Evolutionary conservation across 345 rosid genomes (phyloP).

Genomic region (Mangifera indica): DNA sequence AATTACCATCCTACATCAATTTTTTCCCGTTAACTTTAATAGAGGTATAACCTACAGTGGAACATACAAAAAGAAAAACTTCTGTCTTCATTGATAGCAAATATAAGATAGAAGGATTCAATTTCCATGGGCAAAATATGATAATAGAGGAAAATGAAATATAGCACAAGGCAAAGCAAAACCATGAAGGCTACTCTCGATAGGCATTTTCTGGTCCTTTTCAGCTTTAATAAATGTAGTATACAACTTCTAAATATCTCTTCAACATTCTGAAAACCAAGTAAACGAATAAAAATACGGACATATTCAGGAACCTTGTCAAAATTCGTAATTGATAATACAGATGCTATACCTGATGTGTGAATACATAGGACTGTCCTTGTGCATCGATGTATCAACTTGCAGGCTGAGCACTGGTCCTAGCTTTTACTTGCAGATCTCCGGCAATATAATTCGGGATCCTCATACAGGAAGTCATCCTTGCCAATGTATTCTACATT

Average conservation of each 20-base stretch:
- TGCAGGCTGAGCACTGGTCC: constrained; percentile 41
- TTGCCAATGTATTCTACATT: neutral
- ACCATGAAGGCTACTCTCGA: neutral
- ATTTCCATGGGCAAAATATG: neutral
- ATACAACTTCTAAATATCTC: neutral
- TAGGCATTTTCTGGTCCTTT: neutral
- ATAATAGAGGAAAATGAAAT: neutral
- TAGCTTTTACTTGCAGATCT: neutral
- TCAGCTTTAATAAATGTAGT: neutral
- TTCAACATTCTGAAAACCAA: neutral
- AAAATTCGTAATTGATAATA: neutral
- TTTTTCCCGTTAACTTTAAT: no score
- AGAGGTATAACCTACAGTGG: no score
- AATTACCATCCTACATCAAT: no score
- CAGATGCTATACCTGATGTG: neutral
- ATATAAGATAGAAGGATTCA: neutral
- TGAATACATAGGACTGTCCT: neutral
- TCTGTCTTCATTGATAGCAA: no score
- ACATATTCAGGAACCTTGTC: neutral
- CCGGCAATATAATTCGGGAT: neutral
- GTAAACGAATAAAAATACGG: neutral
- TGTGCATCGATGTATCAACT: constrained; percentile 27
- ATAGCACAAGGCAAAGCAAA: neutral
- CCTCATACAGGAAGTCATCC: constrained; percentile 4
- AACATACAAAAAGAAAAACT: no score